These are phyloP conservation scores for Discostella stelligera DNA, from an alignment of 352 stramenopile species.

Conservation along the genomic window DNA sequence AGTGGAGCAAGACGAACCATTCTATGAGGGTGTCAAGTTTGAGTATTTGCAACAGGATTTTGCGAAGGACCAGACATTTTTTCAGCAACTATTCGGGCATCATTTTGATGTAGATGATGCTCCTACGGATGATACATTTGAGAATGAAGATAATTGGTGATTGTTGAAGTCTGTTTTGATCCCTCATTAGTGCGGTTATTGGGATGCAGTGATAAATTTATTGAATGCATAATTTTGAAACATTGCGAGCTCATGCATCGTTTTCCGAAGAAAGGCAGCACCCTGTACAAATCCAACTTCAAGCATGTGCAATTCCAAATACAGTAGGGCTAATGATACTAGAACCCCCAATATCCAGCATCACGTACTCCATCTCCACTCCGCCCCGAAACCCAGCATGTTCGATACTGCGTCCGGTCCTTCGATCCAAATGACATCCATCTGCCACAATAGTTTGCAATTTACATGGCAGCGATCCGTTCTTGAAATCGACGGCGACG, in stretches of 20 bases:
- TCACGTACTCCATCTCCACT: constrained; percentile 36
- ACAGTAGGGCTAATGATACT: constrained; percentile 37
- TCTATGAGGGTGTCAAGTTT: constrained; percentile 41
- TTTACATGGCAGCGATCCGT: too few relatives aligned
- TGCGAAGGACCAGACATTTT: constrained; percentile 26
- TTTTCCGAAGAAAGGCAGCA: too few relatives aligned
- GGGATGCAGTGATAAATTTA: not conserved
- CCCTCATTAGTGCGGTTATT: not conserved
- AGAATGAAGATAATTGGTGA: constrained; percentile 47
- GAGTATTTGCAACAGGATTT: constrained; percentile 27
- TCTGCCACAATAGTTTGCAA: constrained; percentile 66
- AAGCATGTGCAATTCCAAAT: constrained; percentile 39
- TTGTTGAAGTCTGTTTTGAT: not conserved
- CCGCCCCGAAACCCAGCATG: constrained; percentile 41
- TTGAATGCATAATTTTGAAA: not conserved
- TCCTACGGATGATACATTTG: constrained; percentile 40
- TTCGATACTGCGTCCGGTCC: constrained; percentile 69
- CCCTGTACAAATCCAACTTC: not conserved
- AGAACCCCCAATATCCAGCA: constrained; percentile 14
- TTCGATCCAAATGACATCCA: constrained; percentile 79
- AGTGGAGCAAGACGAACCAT: constrained; percentile 50
- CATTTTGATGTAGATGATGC: constrained; percentile 42
- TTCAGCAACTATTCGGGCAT: constrained; percentile 47
- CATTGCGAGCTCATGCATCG: not conserved
- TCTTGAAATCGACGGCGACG: too few relatives aligned